A percentile compares a stretch with the other conserved stretches of the same genome.
Conservation (phyloP, 2,329 filamentous ascomycete species). For the Incumbomyces delicatus region DNA sequence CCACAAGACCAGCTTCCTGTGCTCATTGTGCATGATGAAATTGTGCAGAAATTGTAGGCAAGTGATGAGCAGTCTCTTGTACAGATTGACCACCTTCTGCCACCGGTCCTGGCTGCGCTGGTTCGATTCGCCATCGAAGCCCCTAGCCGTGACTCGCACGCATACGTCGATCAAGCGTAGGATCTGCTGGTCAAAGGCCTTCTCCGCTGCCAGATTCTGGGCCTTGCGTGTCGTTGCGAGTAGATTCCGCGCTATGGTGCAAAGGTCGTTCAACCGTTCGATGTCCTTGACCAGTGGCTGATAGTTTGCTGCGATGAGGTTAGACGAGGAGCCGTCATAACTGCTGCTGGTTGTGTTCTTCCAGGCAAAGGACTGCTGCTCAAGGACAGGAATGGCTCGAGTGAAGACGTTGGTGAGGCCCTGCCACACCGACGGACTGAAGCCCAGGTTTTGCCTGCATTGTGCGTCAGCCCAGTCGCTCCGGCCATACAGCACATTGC, state of each 20-base stretch:
- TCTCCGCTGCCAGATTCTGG: conserved; percentile 53
- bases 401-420: conserved; percentile 49
- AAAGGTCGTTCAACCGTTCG: conserved; percentile 52
- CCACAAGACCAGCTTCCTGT: conserved; percentile 56
- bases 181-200: conserved; percentile 51
- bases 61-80: conserved; percentile 56
- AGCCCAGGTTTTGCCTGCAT: conserved; percentile 45
- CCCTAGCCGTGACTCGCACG: conserved; percentile 53
- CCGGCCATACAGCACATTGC: conserved; percentile 22
- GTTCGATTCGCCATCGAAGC: conserved; percentile 52
- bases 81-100: conserved; percentile 56
- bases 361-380: conserved; percentile 52
- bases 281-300: conserved; percentile 51
- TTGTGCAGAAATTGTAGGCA: conserved; percentile 59
- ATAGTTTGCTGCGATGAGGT: conserved; percentile 52
- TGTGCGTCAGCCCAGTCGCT: neutral
- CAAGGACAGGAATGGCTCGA: conserved; percentile 51
- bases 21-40: conserved; percentile 55
- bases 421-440: conserved; percentile 49
- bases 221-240: conserved; percentile 51
- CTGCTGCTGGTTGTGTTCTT: conserved; percentile 33
- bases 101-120: conserved; percentile 51
- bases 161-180: conserved; percentile 54
- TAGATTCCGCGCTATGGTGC: conserved; percentile 53
- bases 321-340: conserved; percentile 50